Base-by-base conservation (phyloP, 306 rosid genomes). In the Corylus heterophylla region DNA sequence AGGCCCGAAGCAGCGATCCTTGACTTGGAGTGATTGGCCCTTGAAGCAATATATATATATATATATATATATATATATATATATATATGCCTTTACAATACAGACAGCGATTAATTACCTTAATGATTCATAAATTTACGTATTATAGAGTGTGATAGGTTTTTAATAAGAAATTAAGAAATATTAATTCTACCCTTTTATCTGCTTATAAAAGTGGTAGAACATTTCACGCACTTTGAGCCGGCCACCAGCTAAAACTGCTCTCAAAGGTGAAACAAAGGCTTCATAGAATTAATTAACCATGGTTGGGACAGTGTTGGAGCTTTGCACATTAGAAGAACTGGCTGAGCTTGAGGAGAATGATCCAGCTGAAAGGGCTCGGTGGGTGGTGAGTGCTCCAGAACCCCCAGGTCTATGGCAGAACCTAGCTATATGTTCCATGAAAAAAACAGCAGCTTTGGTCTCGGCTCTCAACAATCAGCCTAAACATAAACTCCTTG, bases 351-450 rank as follows among this genome's bases (percentile, higher is more conserved):
- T 80, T 37, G 87, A 83, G 69, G 79, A 81, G 79, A 83, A 49
- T 5, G 14, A 69, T 17, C n/a, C 12, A 4, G 44, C 13, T 39
- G 77, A 47, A 17, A 64, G 91, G 86, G 74, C 83, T 55, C 52
- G 67, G 64, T 86, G 89, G 92, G 80, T 84, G 2, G 84, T 88
- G 18, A 80, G 81, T 71, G 71, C 86, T 69, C 92, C 85, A 45
- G 82, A 84, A 55, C 88, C 92, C 0, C 91, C 89, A 69, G 80
- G 69, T 74, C 78, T 79, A 0, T 86, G 73, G 54, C 74, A 67
- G 16, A 78, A 58, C 47, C 77, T 76, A 31, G 2, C 2, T 48
- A n/a, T 66, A 8, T 77, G 77, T 74, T 82, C 74, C 35, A 12
- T 79, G 8, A 63, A 14, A 7, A 78, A 84, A 82, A 70, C 75